phyloP scores from a whole-genome alignment of 305 asterid genomes.

The Solanum aculeatissimum region DNA sequence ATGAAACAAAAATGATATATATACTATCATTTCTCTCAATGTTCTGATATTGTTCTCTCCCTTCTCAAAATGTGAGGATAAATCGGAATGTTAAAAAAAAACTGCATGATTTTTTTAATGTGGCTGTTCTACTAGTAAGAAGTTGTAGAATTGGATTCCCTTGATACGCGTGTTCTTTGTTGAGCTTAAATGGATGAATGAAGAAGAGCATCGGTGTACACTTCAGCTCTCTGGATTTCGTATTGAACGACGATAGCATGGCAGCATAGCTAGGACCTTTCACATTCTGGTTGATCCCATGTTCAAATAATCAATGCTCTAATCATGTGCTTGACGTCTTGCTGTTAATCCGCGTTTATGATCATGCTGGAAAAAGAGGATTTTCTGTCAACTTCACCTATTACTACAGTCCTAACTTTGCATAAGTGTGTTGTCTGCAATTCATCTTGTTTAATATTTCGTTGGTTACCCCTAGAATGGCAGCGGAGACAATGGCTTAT shows the following conservation, averaged over 20 bases:
- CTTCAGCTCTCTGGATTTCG: neutral
- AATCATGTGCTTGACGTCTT: neutral
- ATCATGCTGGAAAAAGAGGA: neutral
- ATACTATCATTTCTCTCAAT: neutral
- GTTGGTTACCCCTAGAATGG: neutral
- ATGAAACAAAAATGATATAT: neutral
- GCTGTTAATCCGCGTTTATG: neutral
- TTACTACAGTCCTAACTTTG: neutral
- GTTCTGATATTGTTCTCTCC: neutral
- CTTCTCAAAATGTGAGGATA: neutral
- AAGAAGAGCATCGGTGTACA: neutral
- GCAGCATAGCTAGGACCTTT: neutral
- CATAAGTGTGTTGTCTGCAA: neutral
- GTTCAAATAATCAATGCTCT: neutral
- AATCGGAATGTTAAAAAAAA: neutral
- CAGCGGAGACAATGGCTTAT: neutral
- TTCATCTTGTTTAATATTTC: neutral
- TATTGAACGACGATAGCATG: neutral
- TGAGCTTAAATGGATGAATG: neutral
- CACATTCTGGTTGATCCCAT: neutral
- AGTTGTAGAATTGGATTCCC: neutral
- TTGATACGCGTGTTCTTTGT: neutral
- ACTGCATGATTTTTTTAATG: neutral
- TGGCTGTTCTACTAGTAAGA: neutral
- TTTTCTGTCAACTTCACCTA: neutral